phyloP scores from a whole-genome alignment of 2,329 filamentous ascomycete species.

The Calonectria crousiana region DNA sequence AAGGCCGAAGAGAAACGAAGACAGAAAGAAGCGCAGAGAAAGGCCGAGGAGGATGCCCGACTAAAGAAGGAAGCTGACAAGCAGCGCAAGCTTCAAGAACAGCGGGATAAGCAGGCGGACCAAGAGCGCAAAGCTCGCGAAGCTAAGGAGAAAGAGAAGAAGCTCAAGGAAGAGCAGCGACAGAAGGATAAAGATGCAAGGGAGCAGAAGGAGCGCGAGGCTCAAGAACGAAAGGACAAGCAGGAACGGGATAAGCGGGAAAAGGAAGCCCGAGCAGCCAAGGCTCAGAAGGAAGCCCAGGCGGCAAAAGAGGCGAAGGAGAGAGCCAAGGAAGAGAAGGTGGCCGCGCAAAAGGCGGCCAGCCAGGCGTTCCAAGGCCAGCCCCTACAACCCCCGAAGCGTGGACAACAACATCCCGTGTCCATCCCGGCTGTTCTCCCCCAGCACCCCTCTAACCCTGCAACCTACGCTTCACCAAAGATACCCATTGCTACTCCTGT shows the following conservation, averaged over 20 bases:
- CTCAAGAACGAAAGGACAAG: slow-evolving; percentile 71
- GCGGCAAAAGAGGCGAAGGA: slow-evolving; percentile 62
- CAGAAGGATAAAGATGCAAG: slow-evolving; percentile 83
- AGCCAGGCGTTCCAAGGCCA: slow-evolving; percentile 51
- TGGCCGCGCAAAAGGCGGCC: slow-evolving; percentile 49
- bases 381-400: slow-evolving; percentile 53
- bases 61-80: slow-evolving; percentile 88
- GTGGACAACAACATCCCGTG: slow-evolving; percentile 52
- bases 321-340: slow-evolving; percentile 77
- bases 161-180: slow-evolving; percentile 84
- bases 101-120: slow-evolving; percentile 87
- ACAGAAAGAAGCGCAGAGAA: slow-evolving; percentile 91
- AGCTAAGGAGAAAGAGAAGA: slow-evolving; percentile 79
- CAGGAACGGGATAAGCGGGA: slow-evolving; percentile 73
- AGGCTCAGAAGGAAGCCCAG: slow-evolving; percentile 70
- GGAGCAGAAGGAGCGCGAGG: slow-evolving; percentile 79
- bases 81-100: slow-evolving; percentile 82
- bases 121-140: slow-evolving; percentile 81
- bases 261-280: slow-evolving; percentile 67
- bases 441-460: slow-evolving; percentile 69
- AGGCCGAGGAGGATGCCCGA: slow-evolving; percentile 90
- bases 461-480: slow-evolving; percentile 80
- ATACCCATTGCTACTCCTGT: slow-evolving; percentile 83
- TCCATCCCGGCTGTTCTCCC: slow-evolving; percentile 65
- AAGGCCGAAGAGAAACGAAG: slow-evolving; percentile 91